A percentile compares a stretch with the other conserved stretches of the same genome.
These are phyloP conservation scores for Polyporus tsugae DNA, from an alignment of 1,284 basidiomycete genomes.

Conservation along the genomic window DNA sequence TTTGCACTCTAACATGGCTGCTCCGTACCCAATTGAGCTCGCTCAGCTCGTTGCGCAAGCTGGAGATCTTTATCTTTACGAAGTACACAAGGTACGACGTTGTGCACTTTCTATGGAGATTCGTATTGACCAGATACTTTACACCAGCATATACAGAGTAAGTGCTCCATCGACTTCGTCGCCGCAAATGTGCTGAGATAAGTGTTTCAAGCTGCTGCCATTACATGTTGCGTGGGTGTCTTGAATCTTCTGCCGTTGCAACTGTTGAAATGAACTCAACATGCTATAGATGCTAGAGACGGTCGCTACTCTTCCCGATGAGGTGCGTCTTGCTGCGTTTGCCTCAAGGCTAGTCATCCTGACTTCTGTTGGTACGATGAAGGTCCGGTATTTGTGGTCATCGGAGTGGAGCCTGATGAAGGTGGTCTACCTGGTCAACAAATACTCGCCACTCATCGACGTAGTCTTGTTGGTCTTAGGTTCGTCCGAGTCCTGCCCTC, in stretches of 20 bases:
- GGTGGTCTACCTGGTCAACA: conserved; percentile 3
- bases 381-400: conserved; percentile 6
- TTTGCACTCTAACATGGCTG: background rate
- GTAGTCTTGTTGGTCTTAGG: background rate
- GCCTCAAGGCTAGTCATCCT: background rate
- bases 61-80: conserved; percentile 1
- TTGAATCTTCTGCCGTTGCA: no score
- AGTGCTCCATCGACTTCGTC: background rate
- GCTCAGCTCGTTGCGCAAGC: background rate
- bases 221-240: conserved; percentile 3
- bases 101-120: background rate
- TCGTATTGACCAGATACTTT: background rate
- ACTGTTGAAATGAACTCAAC: background rate
- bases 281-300: background rate
- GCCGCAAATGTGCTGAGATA: background rate
- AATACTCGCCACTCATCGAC: conserved; percentile 6
- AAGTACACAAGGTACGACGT: background rate
- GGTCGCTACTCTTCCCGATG: conserved; percentile 6
- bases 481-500: background rate
- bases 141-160: conserved; percentile 1
- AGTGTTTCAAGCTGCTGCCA: background rate
- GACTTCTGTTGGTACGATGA: background rate
- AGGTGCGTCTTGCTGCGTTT: background rate
- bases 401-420: conserved; percentile 9
- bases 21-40: background rate